Evolutionary conservation across 177 flowering plant species (phyloP).

Genomic region (Tripterygium wilfordii): DNA sequence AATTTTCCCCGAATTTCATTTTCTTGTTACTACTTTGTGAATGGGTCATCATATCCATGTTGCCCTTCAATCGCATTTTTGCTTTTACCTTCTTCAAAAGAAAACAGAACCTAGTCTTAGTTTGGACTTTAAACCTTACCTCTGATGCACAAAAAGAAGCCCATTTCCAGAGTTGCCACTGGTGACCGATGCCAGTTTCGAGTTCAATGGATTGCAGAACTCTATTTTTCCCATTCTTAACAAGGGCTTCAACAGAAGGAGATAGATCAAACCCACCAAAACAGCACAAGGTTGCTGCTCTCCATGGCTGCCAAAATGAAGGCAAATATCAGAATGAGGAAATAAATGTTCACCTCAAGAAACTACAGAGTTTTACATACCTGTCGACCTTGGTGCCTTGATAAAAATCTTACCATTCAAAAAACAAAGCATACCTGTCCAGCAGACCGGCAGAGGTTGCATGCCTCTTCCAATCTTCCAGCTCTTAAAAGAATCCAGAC

Average conservation of each 20-base stretch:
- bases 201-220: conserved; percentile 85
- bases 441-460: conserved; percentile 88
- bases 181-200: conserved; percentile 89
- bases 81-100: too few species aligned
- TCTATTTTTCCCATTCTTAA: conserved; percentile 80
- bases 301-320: conserved; percentile 71
- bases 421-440: conserved; percentile 66
- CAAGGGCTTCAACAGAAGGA: conserved; percentile 76
- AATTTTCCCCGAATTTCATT: too few species aligned
- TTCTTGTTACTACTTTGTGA: too few species aligned
- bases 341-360: too few species aligned
- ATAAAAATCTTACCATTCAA: background rate
- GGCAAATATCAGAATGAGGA: conserved; percentile 2
- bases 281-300: conserved; percentile 80
- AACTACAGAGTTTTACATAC: background rate
- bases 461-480: conserved; percentile 91
- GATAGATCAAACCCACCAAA: conserved; percentile 77
- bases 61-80: too few species aligned
- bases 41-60: too few species aligned
- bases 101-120: too few species aligned
- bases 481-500: conserved; percentile 86
- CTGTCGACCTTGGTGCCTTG: background rate
- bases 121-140: too few species aligned
- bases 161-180: conserved; percentile 96
- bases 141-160: conserved; percentile 97